Percentiles rank a stretch among this genome's conserved stretches.
phyloP scores from a whole-genome alignment of 1,284 basidiomycete genomes.

The Boletus subluridellus region DNA sequence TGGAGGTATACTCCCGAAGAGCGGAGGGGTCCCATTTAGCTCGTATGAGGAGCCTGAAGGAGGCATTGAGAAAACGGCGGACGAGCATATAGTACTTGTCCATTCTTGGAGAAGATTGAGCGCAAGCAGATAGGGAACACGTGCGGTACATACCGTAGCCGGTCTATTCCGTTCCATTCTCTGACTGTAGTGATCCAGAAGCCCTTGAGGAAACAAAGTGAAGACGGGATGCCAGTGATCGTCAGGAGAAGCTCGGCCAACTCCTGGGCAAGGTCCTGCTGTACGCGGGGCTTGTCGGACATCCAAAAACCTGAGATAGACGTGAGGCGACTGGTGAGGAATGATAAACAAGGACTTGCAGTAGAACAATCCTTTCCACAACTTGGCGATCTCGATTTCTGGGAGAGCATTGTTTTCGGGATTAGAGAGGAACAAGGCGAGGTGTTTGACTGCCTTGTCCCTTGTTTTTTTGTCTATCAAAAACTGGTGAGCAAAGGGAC shows the following conservation, averaged over 20 bases:
- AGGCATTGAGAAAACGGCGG: constrained; percentile 81
- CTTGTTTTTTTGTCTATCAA: constrained; percentile 79
- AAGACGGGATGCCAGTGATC: constrained; percentile 57
- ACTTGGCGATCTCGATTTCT: constrained; percentile 79
- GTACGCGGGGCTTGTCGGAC: constrained; percentile 97
- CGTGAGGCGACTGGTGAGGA: constrained; percentile 5
- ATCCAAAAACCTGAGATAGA: constrained; percentile 86
- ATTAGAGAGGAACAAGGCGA: constrained; percentile 73
- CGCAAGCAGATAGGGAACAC: background rate
- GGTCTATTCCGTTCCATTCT: constrained; percentile 92
- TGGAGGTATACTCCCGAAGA: constrained; percentile 62
- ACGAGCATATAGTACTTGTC: constrained; percentile 98
- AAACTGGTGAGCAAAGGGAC: constrained; percentile 16
- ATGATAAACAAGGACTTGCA: constrained; percentile 52
- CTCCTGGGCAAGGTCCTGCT: constrained; percentile 87
- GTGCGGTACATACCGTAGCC: constrained; percentile 61
- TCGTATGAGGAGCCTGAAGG: constrained; percentile 76
- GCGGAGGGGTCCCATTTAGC: constrained; percentile 61
- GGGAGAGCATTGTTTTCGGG: constrained; percentile 55
- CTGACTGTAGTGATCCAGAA: constrained; percentile 89
- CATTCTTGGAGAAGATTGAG: constrained; percentile 52
- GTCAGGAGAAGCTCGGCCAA: constrained; percentile 77
- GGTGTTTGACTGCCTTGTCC: constrained; percentile 81
- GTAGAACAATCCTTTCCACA: constrained; percentile 99
- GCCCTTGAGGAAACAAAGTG: constrained; percentile 76